These are phyloP conservation scores for Biscogniauxia mediterranea DNA, from an alignment of 2,329 filamentous ascomycete genomes.

Conservation along the genomic window DNA sequence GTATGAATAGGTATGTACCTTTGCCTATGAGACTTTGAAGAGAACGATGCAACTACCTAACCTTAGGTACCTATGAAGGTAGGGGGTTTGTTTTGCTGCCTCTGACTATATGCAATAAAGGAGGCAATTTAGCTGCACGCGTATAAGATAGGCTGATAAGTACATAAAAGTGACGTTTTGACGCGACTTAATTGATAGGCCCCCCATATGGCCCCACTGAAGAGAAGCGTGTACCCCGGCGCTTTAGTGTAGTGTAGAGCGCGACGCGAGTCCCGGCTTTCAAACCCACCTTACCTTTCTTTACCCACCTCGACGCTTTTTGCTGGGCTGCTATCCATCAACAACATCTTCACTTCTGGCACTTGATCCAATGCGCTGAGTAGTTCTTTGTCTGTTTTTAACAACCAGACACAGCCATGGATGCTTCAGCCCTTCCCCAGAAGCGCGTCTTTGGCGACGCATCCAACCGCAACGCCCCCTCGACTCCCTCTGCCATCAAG, in stretches of 20 bases:
- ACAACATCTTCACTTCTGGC: slow-evolving; percentile 2
- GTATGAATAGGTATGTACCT: too few relatives aligned
- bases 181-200: slow-evolving; percentile 18
- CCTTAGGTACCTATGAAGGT: too few relatives aligned
- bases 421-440: slow-evolving; percentile 57
- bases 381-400: neutral
- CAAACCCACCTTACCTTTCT: slow-evolving; percentile 16
- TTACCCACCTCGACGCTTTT: slow-evolving; percentile 12
- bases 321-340: slow-evolving; percentile 6
- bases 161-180: slow-evolving; percentile 13
- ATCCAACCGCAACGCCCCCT: slow-evolving; percentile 61
- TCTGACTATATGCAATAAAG: neutral
- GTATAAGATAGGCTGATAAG: neutral
- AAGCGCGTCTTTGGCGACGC: slow-evolving; percentile 72
- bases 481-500: slow-evolving; percentile 63
- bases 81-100: too few relatives aligned
- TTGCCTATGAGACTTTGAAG: too few relatives aligned
- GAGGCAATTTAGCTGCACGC: slow-evolving; percentile 6
- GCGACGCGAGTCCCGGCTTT: slow-evolving; percentile 24
- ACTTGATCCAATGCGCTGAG: slow-evolving; percentile 12
- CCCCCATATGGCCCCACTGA: slow-evolving; percentile 9
- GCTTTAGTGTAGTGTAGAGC: slow-evolving; percentile 15
- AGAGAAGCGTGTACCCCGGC: slow-evolving; percentile 16
- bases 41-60: too few relatives aligned
- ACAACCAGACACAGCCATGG: slow-evolving; percentile 37